phyloP scores from a whole-genome alignment of 768 basidiomycete species.

The Suillus subaureus region DNA sequence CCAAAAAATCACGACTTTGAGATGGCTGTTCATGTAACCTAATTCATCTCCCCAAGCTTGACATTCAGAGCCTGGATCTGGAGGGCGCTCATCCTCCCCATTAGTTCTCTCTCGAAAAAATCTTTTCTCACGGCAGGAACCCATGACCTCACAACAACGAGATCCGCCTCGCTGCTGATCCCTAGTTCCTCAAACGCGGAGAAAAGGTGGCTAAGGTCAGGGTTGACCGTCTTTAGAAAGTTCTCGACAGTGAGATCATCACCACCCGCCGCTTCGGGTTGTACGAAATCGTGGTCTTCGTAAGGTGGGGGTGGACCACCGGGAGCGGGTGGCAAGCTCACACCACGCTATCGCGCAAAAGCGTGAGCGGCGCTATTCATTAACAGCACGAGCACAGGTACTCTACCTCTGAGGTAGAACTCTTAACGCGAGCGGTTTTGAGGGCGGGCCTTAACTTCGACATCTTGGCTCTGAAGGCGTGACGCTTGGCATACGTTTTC shows the following conservation, averaged over 20 bases:
- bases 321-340: neutral
- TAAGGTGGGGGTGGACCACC: neutral
- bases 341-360: neutral
- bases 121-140: neutral
- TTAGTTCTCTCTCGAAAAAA: neutral
- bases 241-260: neutral
- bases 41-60: neutral
- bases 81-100: neutral
- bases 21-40: neutral
- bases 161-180: neutral
- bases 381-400: neutral
- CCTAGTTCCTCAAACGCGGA: neutral
- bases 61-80: neutral
- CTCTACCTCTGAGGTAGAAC: constrained; percentile 1
- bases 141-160: neutral
- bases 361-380: neutral
- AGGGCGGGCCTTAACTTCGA: neutral
- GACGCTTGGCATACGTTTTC: neutral
- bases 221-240: neutral
- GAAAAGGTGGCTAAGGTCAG: neutral
- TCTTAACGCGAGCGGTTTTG: neutral
- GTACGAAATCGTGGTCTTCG: neutral
- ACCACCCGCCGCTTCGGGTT: no score
- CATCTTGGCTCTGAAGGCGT: neutral
- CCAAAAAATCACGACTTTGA: neutral